Percentiles rank a stretch among this genome's conserved stretches.
Evolutionary conservation across 2,329 filamentous ascomycete species (phyloP).

Genomic region (Chrysosporium queenslandicum): DNA sequence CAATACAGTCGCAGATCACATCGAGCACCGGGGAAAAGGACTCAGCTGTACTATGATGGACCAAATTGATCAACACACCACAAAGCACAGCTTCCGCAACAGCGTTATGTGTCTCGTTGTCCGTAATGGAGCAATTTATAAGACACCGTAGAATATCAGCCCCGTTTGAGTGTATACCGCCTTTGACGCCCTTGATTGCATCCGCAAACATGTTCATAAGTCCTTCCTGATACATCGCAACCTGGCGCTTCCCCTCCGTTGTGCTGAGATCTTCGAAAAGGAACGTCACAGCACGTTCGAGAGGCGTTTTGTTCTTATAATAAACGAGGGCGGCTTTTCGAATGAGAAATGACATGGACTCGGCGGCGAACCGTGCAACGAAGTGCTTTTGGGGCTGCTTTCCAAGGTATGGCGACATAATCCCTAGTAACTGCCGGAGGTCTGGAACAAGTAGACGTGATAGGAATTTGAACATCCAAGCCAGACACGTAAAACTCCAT

Average conservation of each 20-base stretch:
- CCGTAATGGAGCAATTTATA: constrained; percentile 28
- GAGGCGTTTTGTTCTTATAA: constrained; percentile 58
- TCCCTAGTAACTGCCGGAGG: constrained; percentile 69
- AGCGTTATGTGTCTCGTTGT: constrained; percentile 24
- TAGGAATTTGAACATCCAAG: constrained; percentile 95
- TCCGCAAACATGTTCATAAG: constrained; percentile 89
- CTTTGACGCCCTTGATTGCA: constrained; percentile 55
- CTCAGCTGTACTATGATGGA: constrained; percentile 68
- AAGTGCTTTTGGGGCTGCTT: constrained; percentile 73
- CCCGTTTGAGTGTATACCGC: constrained; percentile 49
- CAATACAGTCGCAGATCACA: constrained; percentile 47
- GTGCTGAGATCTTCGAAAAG: constrained; percentile 56
- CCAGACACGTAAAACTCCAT: constrained; percentile 89
- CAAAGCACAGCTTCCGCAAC: constrained; percentile 53
- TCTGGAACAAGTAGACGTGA: constrained; percentile 79
- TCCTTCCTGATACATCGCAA: constrained; percentile 65
- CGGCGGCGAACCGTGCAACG: constrained; percentile 83
- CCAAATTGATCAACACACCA: constrained; percentile 67
- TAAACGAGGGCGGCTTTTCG: constrained; percentile 75
- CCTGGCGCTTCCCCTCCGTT: constrained; percentile 26
- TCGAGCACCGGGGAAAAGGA: constrained; percentile 62
- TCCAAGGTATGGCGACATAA: constrained; percentile 75
- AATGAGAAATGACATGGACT: constrained; percentile 87
- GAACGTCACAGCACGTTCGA: constrained; percentile 61
- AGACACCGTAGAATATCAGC: constrained; percentile 45